Conservation (phyloP, 352 stramenopile genomes). For the Pythium insidiosum region DNA sequence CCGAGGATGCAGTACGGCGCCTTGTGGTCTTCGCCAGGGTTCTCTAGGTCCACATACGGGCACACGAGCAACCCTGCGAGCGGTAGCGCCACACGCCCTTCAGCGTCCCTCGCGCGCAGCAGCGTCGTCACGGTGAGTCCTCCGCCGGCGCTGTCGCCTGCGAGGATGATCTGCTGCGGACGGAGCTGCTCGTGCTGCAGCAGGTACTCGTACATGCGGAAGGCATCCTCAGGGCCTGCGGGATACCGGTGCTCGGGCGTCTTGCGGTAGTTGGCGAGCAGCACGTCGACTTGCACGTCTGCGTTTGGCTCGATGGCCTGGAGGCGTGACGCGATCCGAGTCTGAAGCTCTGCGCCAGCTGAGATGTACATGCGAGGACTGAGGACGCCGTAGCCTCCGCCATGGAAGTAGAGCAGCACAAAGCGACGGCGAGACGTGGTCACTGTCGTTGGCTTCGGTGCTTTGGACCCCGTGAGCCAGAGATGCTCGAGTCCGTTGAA, state of each 20-base stretch:
- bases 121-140: constrained; percentile 8
- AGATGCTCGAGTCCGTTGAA: constrained; percentile 19
- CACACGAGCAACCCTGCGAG: background rate
- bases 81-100: too few relatives aligned
- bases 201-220: constrained; percentile 11
- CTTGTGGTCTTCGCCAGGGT: background rate
- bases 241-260: constrained; percentile 11
- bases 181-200: background rate
- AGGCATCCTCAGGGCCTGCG: constrained; percentile 3
- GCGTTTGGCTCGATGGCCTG: too few relatives aligned
- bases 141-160: constrained; percentile 13
- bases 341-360: constrained; percentile 23
- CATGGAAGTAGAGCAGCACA: constrained; percentile 16
- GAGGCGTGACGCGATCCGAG: background rate
- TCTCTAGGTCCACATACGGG: constrained; percentile 1
- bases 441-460: too few relatives aligned
- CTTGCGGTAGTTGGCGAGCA: constrained; percentile 22
- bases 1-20: constrained; percentile 1
- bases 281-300: constrained; percentile 1
- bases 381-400: constrained; percentile 9
- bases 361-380: constrained; percentile 16
- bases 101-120: constrained; percentile 10
- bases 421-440: too few relatives aligned
- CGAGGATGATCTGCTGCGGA: constrained; percentile 6
- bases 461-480: background rate